Percentiles rank a stretch among this genome's conserved stretches.
Conservation (phyloP, 768 basidiomycete species). For the Xerocomellus intermedius region DNA sequence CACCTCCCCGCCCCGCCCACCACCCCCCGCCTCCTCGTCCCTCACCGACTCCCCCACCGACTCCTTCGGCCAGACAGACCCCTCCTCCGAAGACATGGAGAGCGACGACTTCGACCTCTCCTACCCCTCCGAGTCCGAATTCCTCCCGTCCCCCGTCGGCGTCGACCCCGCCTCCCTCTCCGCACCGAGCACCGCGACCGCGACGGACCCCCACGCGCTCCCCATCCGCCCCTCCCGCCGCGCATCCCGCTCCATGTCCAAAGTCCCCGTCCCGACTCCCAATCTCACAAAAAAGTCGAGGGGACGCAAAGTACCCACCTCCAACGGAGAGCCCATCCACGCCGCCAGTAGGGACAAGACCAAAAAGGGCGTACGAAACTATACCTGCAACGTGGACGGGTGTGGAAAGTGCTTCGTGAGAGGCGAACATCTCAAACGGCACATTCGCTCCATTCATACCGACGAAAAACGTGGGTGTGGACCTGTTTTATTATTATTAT, state of each 20-base stretch:
- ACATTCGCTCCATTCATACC: slow-evolving; percentile 78
- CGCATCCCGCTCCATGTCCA: slow-evolving; percentile 22
- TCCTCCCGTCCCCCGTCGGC: slow-evolving; percentile 9
- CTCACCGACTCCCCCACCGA: slow-evolving; percentile 1
- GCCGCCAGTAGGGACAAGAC: slow-evolving; percentile 32
- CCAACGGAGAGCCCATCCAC: slow-evolving; percentile 21
- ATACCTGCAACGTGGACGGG: slow-evolving; percentile 64
- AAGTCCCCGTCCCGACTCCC: slow-evolving; percentile 45
- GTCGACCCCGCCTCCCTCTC: slow-evolving; percentile 13
- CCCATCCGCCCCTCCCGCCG: slow-evolving; percentile 22
- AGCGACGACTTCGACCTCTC: slow-evolving; percentile 17
- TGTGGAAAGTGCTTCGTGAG: slow-evolving; percentile 81
- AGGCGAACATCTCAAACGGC: slow-evolving; percentile 79
- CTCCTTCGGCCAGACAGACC: neutral
- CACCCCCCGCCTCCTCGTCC: neutral
- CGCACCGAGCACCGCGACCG: neutral
- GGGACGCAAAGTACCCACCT: slow-evolving; percentile 49
- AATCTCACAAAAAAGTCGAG: slow-evolving; percentile 50
- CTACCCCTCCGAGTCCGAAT: slow-evolving; percentile 27
- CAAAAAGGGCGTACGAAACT: slow-evolving; percentile 43
- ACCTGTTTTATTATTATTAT: neutral
- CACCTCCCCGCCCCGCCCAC: neutral
- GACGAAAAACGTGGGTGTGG: slow-evolving; percentile 72
- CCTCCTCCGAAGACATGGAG: slow-evolving; percentile 17
- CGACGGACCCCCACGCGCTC: neutral